Conservation (phyloP, 495 filamentous ascomycete genomes). For the Barbatosphaeria neglecta region DNA sequence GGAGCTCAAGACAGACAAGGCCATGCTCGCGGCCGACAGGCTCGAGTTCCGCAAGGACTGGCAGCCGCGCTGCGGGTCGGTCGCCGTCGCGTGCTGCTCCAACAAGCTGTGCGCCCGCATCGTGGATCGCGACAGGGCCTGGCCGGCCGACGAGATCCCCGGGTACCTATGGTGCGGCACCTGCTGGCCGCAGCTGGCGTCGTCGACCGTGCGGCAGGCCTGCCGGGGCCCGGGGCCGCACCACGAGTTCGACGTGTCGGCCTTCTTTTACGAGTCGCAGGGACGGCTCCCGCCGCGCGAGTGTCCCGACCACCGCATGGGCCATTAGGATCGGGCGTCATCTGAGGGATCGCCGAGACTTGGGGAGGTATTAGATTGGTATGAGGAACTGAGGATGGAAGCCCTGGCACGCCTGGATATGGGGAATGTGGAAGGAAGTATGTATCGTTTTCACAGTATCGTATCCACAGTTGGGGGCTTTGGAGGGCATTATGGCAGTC, state of each 20-base stretch:
- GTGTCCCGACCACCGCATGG: conserved; percentile 9
- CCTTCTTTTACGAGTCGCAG: conserved; percentile 19
- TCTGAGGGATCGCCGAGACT: too few relatives aligned
- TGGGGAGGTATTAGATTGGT: too few relatives aligned
- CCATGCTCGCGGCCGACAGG: conserved; percentile 10
- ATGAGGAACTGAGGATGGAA: too few relatives aligned
- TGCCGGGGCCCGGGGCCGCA: conserved; percentile 3
- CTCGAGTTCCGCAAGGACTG: conserved; percentile 14
- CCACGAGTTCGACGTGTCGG: conserved; percentile 12
- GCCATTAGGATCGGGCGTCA: too few relatives aligned
- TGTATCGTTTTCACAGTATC: too few relatives aligned
- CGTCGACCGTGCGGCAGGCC: conserved; percentile 4
- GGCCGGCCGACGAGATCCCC: conserved; percentile 7
- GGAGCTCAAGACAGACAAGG: conserved; percentile 15
- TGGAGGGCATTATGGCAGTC: too few relatives aligned
- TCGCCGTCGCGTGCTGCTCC: conserved; percentile 20
- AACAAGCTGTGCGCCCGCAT: conserved; percentile 26
- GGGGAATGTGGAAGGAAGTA: too few relatives aligned
- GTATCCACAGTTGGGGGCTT: too few relatives aligned
- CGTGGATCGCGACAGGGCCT: conserved; percentile 5
- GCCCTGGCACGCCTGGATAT: too few relatives aligned
- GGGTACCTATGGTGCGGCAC: conserved; percentile 16
- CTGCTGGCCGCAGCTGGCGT: conserved; percentile 18
- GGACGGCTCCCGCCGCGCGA: conserved; percentile 3
- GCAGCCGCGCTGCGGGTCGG: conserved; percentile 7